phyloP scores from a whole-genome alignment of 2,329 filamentous ascomycete genomes.

The Venturia asperata region DNA sequence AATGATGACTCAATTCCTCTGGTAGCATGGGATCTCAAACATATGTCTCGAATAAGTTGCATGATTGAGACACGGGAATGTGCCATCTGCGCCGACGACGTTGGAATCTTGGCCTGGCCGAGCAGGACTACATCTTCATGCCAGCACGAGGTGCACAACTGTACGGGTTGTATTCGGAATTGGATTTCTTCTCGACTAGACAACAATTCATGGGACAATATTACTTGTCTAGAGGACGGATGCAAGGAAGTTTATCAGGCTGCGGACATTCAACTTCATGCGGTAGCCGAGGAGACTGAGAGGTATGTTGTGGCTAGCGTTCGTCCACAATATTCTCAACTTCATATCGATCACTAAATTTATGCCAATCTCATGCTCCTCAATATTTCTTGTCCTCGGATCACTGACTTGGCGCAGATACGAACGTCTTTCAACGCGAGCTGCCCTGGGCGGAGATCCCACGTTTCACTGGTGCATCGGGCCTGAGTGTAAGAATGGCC shows the following conservation, averaged over 20 bases:
- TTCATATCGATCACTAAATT: background rate
- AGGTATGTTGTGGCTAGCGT: background rate
- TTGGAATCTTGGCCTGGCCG: slow-evolving; percentile 1
- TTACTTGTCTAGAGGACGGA: slow-evolving; percentile 11
- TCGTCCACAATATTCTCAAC: background rate
- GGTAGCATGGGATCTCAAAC: background rate
- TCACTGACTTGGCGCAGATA: background rate
- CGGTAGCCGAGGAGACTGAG: background rate
- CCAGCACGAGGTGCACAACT: background rate
- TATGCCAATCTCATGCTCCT: background rate
- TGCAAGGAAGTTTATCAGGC: slow-evolving; percentile 2
- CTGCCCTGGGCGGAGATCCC: background rate
- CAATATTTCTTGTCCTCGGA: background rate
- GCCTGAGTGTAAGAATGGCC: slow-evolving; percentile 4
- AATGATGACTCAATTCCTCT: slow-evolving; percentile 7
- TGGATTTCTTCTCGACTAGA: slow-evolving; percentile 12
- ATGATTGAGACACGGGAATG: slow-evolving; percentile 5
- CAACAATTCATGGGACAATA: slow-evolving; percentile 15
- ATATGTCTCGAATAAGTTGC: slow-evolving; percentile 2
- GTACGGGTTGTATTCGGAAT: slow-evolving; percentile 3
- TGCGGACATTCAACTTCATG: slow-evolving; percentile 3
- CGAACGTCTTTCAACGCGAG: slow-evolving; percentile 10
- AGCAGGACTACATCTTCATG: slow-evolving; percentile 8
- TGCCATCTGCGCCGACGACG: slow-evolving; percentile 11
- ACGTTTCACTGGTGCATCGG: slow-evolving; percentile 11